Evolutionary conservation across 2,329 filamentous ascomycete genomes (phyloP).

Genomic region (Clarireedia paspali): DNA sequence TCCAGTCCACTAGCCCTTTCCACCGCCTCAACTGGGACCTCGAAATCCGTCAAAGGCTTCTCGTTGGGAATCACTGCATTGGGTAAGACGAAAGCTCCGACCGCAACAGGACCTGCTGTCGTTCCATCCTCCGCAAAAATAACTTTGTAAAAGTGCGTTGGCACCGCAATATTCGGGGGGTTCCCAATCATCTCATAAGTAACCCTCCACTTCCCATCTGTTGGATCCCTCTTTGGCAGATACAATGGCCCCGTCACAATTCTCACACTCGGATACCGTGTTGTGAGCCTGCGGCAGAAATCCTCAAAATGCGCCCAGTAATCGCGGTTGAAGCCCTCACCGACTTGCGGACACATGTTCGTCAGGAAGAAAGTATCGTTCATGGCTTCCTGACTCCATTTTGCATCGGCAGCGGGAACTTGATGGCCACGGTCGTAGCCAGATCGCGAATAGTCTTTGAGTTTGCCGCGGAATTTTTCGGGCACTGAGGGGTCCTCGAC

Average conservation of each 20-base stretch:
- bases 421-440: conserved; percentile 97
- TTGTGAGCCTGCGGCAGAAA: conserved; percentile 80
- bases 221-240: conserved; percentile 71
- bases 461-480: conserved; percentile 76
- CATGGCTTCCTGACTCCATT: conserved; percentile 93
- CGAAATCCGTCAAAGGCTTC: conserved; percentile 84
- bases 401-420: conserved; percentile 90
- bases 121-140: conserved; percentile 86
- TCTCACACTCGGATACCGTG: conserved; percentile 75
- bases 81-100: conserved; percentile 91
- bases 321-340: conserved; percentile 96
- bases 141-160: conserved; percentile 99
- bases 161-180: conserved; percentile 89
- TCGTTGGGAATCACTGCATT: conserved; percentile 83
- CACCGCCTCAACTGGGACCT: conserved; percentile 87
- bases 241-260: conserved; percentile 93
- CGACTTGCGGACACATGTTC: conserved; percentile 98
- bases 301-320: conserved; percentile 99
- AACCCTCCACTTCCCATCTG: conserved; percentile 91
- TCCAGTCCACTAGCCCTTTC: conserved; percentile 89
- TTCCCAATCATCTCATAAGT: conserved; percentile 92
- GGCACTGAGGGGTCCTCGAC: conserved; percentile 75
- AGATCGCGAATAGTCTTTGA: conserved; percentile 90
- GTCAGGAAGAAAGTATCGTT: conserved; percentile 86
- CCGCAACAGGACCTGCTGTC: conserved; percentile 64